A percentile compares a stretch with the other conserved stretches of the same genome.
phyloP scores from a whole-genome alignment of 2,329 filamentous ascomycete species.

The Alternaria solani region DNA sequence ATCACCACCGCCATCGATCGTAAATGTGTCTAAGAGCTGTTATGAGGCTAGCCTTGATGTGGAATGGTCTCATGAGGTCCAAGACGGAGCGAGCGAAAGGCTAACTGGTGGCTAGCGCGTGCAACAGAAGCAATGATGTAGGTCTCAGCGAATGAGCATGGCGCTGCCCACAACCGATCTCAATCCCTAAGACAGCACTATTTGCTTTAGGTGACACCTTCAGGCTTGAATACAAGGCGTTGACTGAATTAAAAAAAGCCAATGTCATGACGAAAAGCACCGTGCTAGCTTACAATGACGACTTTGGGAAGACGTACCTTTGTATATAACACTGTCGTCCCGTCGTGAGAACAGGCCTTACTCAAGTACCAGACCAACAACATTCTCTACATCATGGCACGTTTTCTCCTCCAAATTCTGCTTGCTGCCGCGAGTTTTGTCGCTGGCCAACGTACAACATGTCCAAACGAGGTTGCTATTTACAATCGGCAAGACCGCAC shows the following conservation, averaged over 20 bases:
- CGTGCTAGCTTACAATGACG: not conserved
- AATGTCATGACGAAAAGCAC: not conserved
- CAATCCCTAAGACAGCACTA: not conserved
- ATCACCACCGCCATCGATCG: not conserved
- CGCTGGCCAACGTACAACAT: conserved; percentile 6
- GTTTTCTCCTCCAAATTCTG: conserved; percentile 2
- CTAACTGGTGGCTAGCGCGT: not conserved
- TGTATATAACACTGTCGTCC: conserved; percentile 2
- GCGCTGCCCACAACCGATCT: conserved; percentile 1
- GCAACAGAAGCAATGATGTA: conserved; percentile 1
- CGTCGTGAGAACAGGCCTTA: not conserved
- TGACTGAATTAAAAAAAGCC: not conserved
- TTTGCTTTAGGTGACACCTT: not conserved
- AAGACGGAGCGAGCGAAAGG: not conserved
- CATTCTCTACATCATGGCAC: conserved; percentile 3
- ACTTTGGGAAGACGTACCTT: not conserved
- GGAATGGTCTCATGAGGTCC: not conserved
- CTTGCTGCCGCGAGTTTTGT: conserved; percentile 8
- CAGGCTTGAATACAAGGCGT: not conserved
- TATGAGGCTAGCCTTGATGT: not conserved
- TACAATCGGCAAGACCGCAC: conserved; percentile 17
- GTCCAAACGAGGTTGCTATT: conserved; percentile 18
- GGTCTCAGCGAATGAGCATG: conserved; percentile 1
- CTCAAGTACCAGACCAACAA: not conserved
- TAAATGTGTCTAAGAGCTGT: not conserved